phyloP scores from a whole-genome alignment of 768 basidiomycete species.

The Kwoniella mangroviensis region DNA sequence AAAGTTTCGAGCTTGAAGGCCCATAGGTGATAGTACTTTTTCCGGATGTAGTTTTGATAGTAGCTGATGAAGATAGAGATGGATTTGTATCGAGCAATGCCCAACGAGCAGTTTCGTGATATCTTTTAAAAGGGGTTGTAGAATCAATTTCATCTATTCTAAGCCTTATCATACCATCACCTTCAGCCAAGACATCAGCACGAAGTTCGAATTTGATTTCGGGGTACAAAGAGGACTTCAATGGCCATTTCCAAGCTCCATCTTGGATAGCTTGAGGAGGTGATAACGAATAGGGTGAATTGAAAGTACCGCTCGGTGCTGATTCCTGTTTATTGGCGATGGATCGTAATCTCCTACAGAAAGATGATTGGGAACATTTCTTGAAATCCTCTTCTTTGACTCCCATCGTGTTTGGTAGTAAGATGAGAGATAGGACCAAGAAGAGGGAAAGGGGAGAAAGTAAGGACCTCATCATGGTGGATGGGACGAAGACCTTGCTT shows the following conservation, averaged over 20 bases:
- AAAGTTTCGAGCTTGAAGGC: conserved; percentile 67
- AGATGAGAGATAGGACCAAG: neutral
- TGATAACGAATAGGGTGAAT: conserved; percentile 83
- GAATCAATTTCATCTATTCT: conserved; percentile 84
- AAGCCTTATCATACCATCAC: conserved; percentile 84
- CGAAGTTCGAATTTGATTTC: conserved; percentile 79
- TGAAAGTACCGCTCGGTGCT: conserved; percentile 65
- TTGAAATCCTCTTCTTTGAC: conserved; percentile 82
- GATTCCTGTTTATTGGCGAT: conserved; percentile 74
- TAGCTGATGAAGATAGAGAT: conserved; percentile 52
- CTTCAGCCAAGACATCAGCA: conserved; percentile 72
- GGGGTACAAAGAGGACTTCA: conserved; percentile 82
- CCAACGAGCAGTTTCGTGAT: conserved; percentile 92
- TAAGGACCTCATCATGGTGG: neutral
- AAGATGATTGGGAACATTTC: conserved; percentile 89
- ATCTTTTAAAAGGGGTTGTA: conserved; percentile 71
- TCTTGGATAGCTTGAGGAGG: conserved; percentile 20
- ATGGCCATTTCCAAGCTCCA: conserved; percentile 68
- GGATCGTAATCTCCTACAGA: conserved; percentile 88
- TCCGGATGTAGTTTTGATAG: conserved; percentile 56
- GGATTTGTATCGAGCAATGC: conserved; percentile 76
- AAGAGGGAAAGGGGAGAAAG: neutral
- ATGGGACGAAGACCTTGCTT: neutral
- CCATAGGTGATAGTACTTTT: conserved; percentile 66
- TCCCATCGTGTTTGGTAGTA: conserved; percentile 8